A percentile compares a stretch with the other conserved stretches of the same genome.
These are phyloP conservation scores for Saraca asoca DNA, from an alignment of 331 rosid genomes.

Conservation along the genomic window DNA sequence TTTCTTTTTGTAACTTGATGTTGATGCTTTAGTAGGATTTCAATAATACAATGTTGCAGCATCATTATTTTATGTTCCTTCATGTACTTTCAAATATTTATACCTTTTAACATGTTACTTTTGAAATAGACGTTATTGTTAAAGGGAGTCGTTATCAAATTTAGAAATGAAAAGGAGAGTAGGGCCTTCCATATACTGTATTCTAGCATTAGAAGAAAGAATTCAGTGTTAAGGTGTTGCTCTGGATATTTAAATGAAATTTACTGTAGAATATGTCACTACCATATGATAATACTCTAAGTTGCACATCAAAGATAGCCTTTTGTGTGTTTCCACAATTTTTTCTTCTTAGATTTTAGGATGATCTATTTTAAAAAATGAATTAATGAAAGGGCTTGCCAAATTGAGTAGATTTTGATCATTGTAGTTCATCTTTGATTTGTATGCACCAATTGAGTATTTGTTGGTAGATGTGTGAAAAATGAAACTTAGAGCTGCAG, in stretches of 20 bases:
- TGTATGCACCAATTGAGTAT: constrained; percentile 3
- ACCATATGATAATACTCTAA: background rate
- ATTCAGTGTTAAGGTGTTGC: constrained; percentile 61
- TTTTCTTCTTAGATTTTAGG: background rate
- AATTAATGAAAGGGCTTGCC: background rate
- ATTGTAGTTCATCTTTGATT: background rate
- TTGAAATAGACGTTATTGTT: constrained; percentile 62
- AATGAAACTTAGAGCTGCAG: background rate
- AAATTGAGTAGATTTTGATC: constrained; percentile 23
- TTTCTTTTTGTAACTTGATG: background rate
- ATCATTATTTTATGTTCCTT: background rate
- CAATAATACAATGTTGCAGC: background rate
- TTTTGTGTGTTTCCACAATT: background rate
- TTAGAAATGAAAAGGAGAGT: constrained; percentile 79
- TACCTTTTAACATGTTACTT: constrained; percentile 38
- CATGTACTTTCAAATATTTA: constrained; percentile 20
- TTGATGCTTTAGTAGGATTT: background rate
- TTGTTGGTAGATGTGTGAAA: background rate
- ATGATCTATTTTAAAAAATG: too few relatives aligned
- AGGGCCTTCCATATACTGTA: constrained; percentile 61
- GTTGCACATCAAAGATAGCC: background rate
- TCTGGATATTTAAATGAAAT: constrained; percentile 33
- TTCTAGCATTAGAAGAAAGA: constrained; percentile 76
- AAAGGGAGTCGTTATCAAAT: constrained; percentile 62
- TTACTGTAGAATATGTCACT: constrained; percentile 3